Evolutionary conservation across 768 basidiomycete genomes (phyloP).

Genomic region (Pleurotus giganteus): DNA sequence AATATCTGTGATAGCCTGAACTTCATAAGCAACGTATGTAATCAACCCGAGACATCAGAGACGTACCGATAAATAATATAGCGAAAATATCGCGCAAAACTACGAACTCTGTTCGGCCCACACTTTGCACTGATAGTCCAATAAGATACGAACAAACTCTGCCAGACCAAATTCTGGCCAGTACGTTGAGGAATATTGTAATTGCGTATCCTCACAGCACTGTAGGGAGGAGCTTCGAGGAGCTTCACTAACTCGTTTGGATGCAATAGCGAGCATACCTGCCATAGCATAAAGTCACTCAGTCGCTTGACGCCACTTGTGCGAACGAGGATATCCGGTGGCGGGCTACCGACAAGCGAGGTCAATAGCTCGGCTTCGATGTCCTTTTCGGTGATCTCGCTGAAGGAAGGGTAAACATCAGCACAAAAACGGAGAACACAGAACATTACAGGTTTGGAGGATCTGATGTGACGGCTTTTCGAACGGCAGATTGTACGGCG

Average conservation of each 20-base stretch:
- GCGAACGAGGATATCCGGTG: constrained; percentile 85
- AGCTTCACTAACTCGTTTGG: too few species aligned
- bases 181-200: constrained; percentile 80
- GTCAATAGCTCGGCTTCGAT: constrained; percentile 71
- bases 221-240: too few species aligned
- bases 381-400: constrained; percentile 58
- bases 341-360: constrained; percentile 61
- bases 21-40: too few species aligned
- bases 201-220: constrained; percentile 80
- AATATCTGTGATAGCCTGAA: too few species aligned
- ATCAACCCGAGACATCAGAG: too few species aligned
- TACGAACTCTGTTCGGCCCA: too few species aligned
- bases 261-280: too few species aligned
- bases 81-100: too few species aligned
- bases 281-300: constrained; percentile 94
- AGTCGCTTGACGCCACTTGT: constrained; percentile 89
- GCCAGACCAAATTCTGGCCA: constrained; percentile 94
- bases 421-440: too few species aligned
- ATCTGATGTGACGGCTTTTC: constrained; percentile 31
- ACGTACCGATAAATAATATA: too few species aligned
- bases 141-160: constrained; percentile 83
- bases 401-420: constrained; percentile 11
- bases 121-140: constrained; percentile 82
- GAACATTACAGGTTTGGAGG: background rate
- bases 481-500: constrained; percentile 59